These are phyloP conservation scores for Ogataea angusta DNA, from an alignment of 805 yeast genomes.

Conservation along the genomic window DNA sequence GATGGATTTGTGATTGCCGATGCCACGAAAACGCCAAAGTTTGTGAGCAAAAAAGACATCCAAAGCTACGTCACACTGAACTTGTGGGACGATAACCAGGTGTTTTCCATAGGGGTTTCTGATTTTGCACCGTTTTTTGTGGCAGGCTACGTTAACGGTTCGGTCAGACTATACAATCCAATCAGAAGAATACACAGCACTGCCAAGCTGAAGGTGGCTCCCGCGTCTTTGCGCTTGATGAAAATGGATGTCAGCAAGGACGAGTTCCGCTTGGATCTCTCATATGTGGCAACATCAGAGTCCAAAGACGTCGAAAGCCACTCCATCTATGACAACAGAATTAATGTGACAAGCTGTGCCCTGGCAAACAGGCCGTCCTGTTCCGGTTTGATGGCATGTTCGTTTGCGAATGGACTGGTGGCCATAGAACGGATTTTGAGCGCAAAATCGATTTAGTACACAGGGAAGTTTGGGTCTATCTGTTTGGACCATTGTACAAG, in stretches of 20 bases:
- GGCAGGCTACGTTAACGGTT: conserved; percentile 19
- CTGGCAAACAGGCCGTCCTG: conserved; percentile 17
- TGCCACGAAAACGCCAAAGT: conserved; percentile 15
- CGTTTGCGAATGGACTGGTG: conserved; percentile 31
- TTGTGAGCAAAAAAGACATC: conserved; percentile 22
- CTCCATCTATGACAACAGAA: conserved; percentile 14
- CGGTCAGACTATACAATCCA: conserved; percentile 18
- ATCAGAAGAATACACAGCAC: conserved; percentile 13
- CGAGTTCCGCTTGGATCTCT: conserved; percentile 25
- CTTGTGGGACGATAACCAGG: conserved; percentile 19
- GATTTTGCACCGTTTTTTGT: conserved; percentile 17
- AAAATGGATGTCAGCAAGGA: conserved; percentile 21
- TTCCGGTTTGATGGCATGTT: conserved; percentile 21
- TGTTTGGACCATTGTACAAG: conserved; percentile 60
- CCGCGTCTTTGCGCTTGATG: conserved; percentile 19
- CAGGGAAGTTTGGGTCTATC: conserved; percentile 61
- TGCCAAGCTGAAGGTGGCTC: conserved; percentile 11
- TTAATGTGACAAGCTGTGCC: conserved; percentile 21
- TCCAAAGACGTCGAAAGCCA: conserved; percentile 10
- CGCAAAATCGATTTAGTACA: conserved; percentile 40
- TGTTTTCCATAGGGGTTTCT: conserved; percentile 15
- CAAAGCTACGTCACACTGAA: conserved; percentile 7
- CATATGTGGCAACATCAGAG: conserved; percentile 13
- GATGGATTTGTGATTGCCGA: conserved; percentile 24
- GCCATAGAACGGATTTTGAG: conserved; percentile 27